These are phyloP conservation scores for Fusarium marasasianum DNA, from an alignment of 2,329 filamentous ascomycete genomes.

Conservation along the genomic window DNA sequence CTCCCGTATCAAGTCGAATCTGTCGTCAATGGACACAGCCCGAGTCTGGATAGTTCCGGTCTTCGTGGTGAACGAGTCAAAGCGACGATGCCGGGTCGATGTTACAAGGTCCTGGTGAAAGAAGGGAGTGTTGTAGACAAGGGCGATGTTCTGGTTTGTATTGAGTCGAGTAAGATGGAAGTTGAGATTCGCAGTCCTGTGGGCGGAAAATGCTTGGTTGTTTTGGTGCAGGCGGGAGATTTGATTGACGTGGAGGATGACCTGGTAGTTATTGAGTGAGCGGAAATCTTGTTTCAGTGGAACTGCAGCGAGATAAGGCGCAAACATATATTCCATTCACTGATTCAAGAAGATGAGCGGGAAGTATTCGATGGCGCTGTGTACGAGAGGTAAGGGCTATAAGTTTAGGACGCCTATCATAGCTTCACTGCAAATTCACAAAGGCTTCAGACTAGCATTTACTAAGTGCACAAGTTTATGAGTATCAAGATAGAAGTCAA, in stretches of 20 bases:
- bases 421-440: not conserved
- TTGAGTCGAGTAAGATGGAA: slow-evolving; percentile 53
- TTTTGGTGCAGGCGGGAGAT: slow-evolving; percentile 43
- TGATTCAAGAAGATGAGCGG: not conserved
- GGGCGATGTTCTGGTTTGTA: slow-evolving; percentile 46
- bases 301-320: too few species aligned
- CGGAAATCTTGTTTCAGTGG: not conserved
- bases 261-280: slow-evolving; percentile 38
- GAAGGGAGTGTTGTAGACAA: slow-evolving; percentile 39
- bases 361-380: not conserved
- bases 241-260: slow-evolving; percentile 45
- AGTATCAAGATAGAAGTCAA: not conserved
- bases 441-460: not conserved
- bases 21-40: not conserved
- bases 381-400: not conserved
- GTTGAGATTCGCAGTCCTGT: slow-evolving; percentile 47
- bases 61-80: slow-evolving; percentile 40
- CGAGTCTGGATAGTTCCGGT: not conserved
- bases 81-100: slow-evolving; percentile 48
- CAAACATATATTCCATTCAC: not conserved
- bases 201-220: slow-evolving; percentile 38
- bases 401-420: not conserved
- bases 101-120: slow-evolving; percentile 46
- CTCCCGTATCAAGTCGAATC: slow-evolving; percentile 37
- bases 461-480: not conserved